Conservation (phyloP, 768 basidiomycete species). For the Suillus occidentalis region DNA sequence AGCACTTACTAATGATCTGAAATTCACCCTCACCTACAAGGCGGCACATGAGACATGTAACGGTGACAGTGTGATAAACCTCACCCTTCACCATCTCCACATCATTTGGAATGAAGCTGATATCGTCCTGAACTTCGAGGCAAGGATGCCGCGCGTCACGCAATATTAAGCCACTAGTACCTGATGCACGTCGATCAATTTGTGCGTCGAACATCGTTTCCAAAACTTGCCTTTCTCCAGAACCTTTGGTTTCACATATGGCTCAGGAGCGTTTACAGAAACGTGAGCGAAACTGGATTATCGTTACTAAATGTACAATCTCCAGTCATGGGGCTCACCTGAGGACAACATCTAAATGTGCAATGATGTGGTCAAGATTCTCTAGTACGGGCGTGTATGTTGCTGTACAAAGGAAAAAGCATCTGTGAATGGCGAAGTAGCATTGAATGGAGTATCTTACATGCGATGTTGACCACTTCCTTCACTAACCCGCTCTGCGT, state of each 20-base stretch:
- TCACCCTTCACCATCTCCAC: constrained; percentile 89
- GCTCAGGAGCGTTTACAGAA: constrained; percentile 79
- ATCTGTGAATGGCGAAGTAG: neutral
- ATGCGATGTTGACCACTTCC: constrained; percentile 89
- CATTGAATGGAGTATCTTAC: constrained; percentile 42
- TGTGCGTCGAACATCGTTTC: neutral
- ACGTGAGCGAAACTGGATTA: constrained; percentile 83
- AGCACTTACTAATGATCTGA: constrained; percentile 80
- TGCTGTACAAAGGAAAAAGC: constrained; percentile 44
- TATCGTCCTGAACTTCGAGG: constrained; percentile 92
- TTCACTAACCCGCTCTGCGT: constrained; percentile 84
- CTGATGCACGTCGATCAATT: constrained; percentile 38
- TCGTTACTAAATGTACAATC: neutral
- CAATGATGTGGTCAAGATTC: constrained; percentile 76
- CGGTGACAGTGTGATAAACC: constrained; percentile 12
- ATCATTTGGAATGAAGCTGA: constrained; percentile 95
- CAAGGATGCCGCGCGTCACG: constrained; percentile 93
- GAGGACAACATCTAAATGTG: constrained; percentile 87
- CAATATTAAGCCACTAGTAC: constrained; percentile 76
- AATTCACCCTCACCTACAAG: constrained; percentile 80
- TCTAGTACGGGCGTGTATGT: constrained; percentile 92
- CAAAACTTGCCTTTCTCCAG: constrained; percentile 62
- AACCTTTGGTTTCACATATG: constrained; percentile 86
- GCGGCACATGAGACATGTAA: neutral
- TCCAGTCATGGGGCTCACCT: constrained; percentile 50